Evolutionary conservation across 768 basidiomycete genomes (phyloP), one percentile per base, ranked within the genome.

Genomic region (Lactarius deliciosus): DNA sequence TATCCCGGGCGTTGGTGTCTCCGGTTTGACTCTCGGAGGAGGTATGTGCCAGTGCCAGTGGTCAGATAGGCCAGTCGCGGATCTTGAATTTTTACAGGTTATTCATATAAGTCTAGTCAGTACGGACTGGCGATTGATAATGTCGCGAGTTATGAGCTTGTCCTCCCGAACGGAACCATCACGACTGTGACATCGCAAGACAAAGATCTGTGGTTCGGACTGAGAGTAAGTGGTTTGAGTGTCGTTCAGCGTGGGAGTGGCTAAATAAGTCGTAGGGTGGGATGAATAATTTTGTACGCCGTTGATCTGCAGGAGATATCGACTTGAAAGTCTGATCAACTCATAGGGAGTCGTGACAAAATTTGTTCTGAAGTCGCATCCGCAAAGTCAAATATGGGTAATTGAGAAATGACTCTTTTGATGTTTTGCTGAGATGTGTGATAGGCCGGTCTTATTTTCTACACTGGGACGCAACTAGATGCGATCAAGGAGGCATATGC

Each of bases 111-210:
- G 63, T 75, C 73, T 11, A 77, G 74, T 64, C 73, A 74, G 58
- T 72, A 73, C 59, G 77, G 78, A 13, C 62, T 79, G 25, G 74
- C 73, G 6, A 71, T 78, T 47, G 78, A 79, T 65, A 78, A 77
- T 60, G 56, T 79, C 38, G 64, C 63, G 18, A 69, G 58, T 18
- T 71, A 68, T 13, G 55, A 74, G 61, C 59, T 77, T n/a, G 75
- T 76, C 11, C 61, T 73, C 2, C 76, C 77, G 3, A 69, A 70
- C 56, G 78, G 78, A 10, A 59, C 57, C 1, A 54, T 63, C 34
- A 57, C 20, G 20, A 62, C 38, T 5, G 55, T 62, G n/a, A 67
- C 65, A 20, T 22, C 34, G 22, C 28, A 25, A 4, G 30, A 64
- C 43, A 3, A 22, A 3, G 63, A 64, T 41, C 41, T 64, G 30